These are phyloP conservation scores for Vigna angularis DNA, from an alignment of 306 rosid species.

Conservation along the genomic window DNA sequence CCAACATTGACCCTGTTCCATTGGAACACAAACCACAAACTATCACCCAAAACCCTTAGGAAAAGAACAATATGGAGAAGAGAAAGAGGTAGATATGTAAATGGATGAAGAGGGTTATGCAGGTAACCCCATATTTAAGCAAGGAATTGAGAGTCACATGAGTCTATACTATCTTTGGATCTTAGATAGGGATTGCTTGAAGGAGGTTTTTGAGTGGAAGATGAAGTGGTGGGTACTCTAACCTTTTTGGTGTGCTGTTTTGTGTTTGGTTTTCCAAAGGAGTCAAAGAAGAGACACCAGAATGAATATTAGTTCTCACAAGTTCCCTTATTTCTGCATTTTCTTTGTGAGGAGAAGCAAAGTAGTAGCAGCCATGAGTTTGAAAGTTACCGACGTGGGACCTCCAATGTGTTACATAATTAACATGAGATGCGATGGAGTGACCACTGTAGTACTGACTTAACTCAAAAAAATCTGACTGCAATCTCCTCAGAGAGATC, in stretches of 20 bases:
- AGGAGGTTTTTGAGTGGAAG: conserved; percentile 54
- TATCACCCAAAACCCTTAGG: background rate
- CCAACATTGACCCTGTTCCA: conserved; percentile 76
- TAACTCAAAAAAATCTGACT: conserved; percentile 72
- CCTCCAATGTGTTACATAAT: conserved; percentile 46
- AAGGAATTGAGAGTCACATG: conserved; percentile 40
- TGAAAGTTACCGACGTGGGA: conserved; percentile 54
- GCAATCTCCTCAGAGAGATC: conserved; percentile 61
- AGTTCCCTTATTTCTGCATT: conserved; percentile 42
- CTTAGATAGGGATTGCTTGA: conserved; percentile 43
- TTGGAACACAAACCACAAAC: conserved; percentile 40
- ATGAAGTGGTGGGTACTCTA: conserved; percentile 73
- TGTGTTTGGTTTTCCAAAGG: conserved; percentile 48
- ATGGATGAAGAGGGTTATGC: background rate
- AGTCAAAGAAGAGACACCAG: conserved; percentile 53
- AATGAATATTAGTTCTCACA: conserved; percentile 31
- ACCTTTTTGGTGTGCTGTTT: conserved; percentile 37
- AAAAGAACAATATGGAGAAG: background rate
- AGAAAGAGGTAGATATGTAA: background rate
- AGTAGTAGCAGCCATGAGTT: conserved; percentile 40
- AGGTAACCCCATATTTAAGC: conserved; percentile 18
- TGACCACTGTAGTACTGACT: conserved; percentile 49
- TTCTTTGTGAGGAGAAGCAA: conserved; percentile 43
- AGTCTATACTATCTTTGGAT: conserved; percentile 27
- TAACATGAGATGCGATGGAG: conserved; percentile 41